Base-by-base conservation (phyloP, 192 early-diverging fungal genomes). In the Cetraspora pellucida region DNA sequence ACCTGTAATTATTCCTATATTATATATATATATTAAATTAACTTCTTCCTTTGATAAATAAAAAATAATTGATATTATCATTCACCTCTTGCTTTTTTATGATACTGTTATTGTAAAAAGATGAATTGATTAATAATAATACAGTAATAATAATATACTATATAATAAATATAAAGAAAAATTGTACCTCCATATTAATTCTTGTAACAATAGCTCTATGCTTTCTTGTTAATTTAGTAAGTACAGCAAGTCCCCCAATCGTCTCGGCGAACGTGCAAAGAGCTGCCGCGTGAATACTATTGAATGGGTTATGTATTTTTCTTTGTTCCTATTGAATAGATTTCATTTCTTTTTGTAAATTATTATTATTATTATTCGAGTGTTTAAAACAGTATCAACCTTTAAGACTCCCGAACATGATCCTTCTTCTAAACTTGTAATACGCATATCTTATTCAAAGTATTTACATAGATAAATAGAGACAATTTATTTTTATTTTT, bases 231-330 rank as follows among this genome's bases (percentile, higher is more conserved):
- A 89, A 74, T 5, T 82, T 75, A 25, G 80, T 83, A 10, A 87
- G 77, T 3, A 85, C 80, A 16, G 88, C 86, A 31, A 89, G 78
- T 50, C 81, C 88, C 47, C 86, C 85, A 1, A 86, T 79, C 25
- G 88, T 89, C 77, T 89, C 88, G 19, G 83, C 86, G 81, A 89
- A 86, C 9, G 86, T 87, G 30, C 81, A 82, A 52, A 89, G 72
- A 7, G 88, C 86, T 10, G 81, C 81, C 17, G 88, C 83, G 54
- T 87, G 86, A 31, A 89, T 84, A 59, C 85, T 84, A 14, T 84
- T 80, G 67, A 84, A 87, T 21, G 86, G 83, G 50, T 89, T 86
- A 2, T 81, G 85, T n/a, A 82, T 84, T 25, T 72, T 76, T 43
- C 82, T 85, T 72, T 82, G 81, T 77, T 89, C 87, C 87, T 88